Percentiles rank a stretch among this genome's conserved stretches.
These are phyloP conservation scores for Bipolaris victoriae DNA, from an alignment of 2,329 filamentous ascomycete genomes.

Conservation along the genomic window DNA sequence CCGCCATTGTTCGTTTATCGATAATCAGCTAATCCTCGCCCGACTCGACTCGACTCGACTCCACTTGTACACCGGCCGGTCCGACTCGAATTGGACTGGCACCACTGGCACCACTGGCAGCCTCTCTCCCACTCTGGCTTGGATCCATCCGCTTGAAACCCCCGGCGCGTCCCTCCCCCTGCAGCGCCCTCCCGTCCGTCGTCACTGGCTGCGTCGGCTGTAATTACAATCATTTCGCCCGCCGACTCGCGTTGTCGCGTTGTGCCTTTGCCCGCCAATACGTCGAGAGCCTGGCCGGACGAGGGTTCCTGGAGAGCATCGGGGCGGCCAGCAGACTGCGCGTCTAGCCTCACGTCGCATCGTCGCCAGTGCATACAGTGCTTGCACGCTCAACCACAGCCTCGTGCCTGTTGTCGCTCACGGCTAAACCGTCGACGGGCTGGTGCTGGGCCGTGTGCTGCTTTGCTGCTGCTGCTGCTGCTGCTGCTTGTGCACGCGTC, in stretches of 20 bases:
- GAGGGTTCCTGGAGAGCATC: slow-evolving; percentile 36
- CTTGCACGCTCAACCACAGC: background rate
- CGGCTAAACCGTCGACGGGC: background rate
- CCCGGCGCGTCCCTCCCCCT: slow-evolving; percentile 32
- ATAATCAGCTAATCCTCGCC: background rate
- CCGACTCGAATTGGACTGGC: too few relatives aligned
- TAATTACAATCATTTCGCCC: slow-evolving; percentile 36
- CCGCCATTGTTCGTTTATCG: slow-evolving; percentile 2
- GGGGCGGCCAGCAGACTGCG: slow-evolving; percentile 18
- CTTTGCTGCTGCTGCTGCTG: too few relatives aligned
- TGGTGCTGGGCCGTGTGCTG: background rate
- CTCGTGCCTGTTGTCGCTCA: background rate
- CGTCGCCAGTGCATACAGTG: slow-evolving; percentile 1
- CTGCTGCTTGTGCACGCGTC: background rate
- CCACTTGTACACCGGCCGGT: too few relatives aligned
- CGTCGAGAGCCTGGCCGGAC: slow-evolving; percentile 17
- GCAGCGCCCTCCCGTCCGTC: slow-evolving; percentile 28
- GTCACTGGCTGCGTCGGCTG: slow-evolving; percentile 42
- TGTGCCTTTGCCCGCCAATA: slow-evolving; percentile 36
- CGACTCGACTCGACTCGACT: background rate
- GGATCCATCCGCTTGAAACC: slow-evolving; percentile 2
- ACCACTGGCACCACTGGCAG: too few relatives aligned
- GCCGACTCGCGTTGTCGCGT: slow-evolving; percentile 36
- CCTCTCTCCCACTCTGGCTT: background rate
- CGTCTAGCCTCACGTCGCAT: background rate